These are phyloP conservation scores for Stylosanthes scabra DNA, from an alignment of 331 rosid species.

Conservation along the genomic window DNA sequence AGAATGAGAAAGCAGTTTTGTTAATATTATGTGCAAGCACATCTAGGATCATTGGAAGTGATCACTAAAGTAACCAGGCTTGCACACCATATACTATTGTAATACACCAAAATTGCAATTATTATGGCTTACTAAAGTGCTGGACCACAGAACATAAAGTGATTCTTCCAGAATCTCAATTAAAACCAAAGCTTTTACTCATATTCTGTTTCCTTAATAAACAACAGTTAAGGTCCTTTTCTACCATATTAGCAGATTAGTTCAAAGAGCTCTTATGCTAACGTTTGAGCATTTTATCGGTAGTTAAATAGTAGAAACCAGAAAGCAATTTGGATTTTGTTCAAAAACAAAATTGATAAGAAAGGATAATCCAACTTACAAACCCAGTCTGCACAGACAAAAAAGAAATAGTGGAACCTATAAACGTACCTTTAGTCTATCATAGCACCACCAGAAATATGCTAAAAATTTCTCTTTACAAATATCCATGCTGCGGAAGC, in stretches of 20 bases:
- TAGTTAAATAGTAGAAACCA: not conserved
- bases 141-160: not conserved
- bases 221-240: not conserved
- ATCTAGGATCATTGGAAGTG: slow-evolving; percentile 16
- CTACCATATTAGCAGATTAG: not conserved
- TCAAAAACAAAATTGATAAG: slow-evolving; percentile 16
- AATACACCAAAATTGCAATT: not conserved
- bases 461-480: slow-evolving; percentile 82
- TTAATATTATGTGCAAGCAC: slow-evolving; percentile 26
- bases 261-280: slow-evolving; percentile 10
- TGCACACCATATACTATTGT: not conserved
- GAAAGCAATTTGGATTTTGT: not conserved
- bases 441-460: slow-evolving; percentile 98
- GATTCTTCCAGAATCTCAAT: not conserved
- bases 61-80: not conserved
- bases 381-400: not conserved
- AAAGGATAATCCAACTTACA: slow-evolving; percentile 14
- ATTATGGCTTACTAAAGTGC: not conserved
- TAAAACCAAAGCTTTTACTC: slow-evolving; percentile 14
- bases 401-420: slow-evolving; percentile 16
- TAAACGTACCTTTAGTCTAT: slow-evolving; percentile 78
- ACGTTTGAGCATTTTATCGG: slow-evolving; percentile 2
- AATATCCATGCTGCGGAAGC: slow-evolving; percentile 69
- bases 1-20: slow-evolving; percentile 26
- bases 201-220: not conserved